Base-by-base conservation (phyloP, 371 early-diverging fungal species). In the Chytridiales sp. region DNA sequence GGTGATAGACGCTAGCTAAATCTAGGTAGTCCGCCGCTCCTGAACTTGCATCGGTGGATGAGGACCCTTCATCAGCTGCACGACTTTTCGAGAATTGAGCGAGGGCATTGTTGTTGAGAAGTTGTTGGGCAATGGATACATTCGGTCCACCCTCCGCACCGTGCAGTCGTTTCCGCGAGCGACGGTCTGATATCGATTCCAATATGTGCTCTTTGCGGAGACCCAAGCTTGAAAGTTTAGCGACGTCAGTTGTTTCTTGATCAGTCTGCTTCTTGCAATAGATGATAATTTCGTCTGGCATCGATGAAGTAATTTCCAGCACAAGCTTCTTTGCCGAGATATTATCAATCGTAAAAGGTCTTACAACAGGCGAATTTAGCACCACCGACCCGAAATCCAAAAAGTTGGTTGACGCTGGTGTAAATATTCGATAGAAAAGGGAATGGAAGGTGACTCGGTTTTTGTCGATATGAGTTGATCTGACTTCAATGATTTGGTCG, bases 391-490 rank as follows among this genome's bases (percentile, higher is more conserved):
- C 97, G 60, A 82, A 95, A 65, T 98, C 97, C 51, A 98, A 67
- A 74, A 91, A 97, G 70, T 96, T 95, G 26, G 95, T 86, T 32
- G 90, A 90, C 15, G 47, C 43, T 1, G 91, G 85, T 4, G 91
- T 93, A n/a, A 95, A 74, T 8, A 95, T 92, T 48, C 93, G 85
- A 74, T 98, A 98, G 57, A 95, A 96, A 19, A 97, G 68, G 5
- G 95, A 94, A 68, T 98, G 98, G 67, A 93, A 97, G 0, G 97
- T 94, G 38, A 98, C 92, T 13, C 94, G 81, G 60, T 95, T 90
- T 61, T 90, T 90, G 77, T 98, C 98, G 44, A 97, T 89, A 66
- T 98, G 95, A 19, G 86, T 92, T 47, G 95, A 92, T 40, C 85
- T 83, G 8, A 98, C 93, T 54, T 94, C 91, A 24, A 98, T 84